phyloP scores from a whole-genome alignment of 768 basidiomycete species.

The Amanita rubescens region DNA sequence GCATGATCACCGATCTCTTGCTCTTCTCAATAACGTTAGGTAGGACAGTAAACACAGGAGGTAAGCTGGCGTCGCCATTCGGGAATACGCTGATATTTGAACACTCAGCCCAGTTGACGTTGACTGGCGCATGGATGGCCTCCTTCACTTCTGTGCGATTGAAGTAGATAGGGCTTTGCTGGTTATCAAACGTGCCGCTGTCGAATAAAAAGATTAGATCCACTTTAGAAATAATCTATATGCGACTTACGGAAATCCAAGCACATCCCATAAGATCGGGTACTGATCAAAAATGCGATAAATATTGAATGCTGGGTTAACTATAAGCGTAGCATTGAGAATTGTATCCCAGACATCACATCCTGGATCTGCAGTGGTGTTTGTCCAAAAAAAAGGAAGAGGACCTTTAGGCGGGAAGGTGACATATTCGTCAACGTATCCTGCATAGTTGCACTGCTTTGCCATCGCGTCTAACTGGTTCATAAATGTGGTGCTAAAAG shows the following conservation, averaged over 20 bases:
- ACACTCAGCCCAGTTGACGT: conserved; percentile 60
- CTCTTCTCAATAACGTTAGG: conserved; percentile 75
- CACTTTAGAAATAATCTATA: background rate
- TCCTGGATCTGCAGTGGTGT: conserved; percentile 33
- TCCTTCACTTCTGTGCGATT: conserved; percentile 58
- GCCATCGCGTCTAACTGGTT: conserved; percentile 47
- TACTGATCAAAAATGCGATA: conserved; percentile 74
- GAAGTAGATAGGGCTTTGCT: conserved; percentile 64
- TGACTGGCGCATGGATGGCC: conserved; percentile 62
- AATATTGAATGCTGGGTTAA: conserved; percentile 73
- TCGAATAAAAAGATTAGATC: background rate
- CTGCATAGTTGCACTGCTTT: conserved; percentile 49
- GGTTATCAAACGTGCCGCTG: conserved; percentile 49
- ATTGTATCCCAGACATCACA: conserved; percentile 68
- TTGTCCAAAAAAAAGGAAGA: conserved; percentile 61
- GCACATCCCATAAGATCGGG: conserved; percentile 71
- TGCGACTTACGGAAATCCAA: conserved; percentile 60
- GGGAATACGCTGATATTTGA: conserved; percentile 54
- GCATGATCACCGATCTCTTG: conserved; percentile 57
- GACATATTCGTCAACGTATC: conserved; percentile 56
- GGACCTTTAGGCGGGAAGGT: conserved; percentile 59
- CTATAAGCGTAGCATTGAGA: conserved; percentile 50
- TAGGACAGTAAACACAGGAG: conserved; percentile 56
- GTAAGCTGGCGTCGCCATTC: conserved; percentile 50
- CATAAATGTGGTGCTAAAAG: conserved; percentile 59